Base-by-base conservation (phyloP, 1,284 basidiomycete genomes). In the Ustilago cynodontis region DNA sequence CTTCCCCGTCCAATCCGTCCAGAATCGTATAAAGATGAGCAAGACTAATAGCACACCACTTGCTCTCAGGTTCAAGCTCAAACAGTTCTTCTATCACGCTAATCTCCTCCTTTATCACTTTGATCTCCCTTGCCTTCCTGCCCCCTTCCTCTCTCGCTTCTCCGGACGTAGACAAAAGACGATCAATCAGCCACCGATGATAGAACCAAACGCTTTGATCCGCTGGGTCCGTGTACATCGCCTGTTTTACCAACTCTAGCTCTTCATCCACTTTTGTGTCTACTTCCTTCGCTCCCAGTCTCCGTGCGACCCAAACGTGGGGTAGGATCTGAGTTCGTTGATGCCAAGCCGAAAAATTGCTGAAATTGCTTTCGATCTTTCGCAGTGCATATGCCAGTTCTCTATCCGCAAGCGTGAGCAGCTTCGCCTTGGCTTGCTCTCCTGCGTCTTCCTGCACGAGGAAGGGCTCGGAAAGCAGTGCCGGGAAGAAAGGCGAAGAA, bases 341-440 rank as follows among this genome's bases (percentile, higher is more conserved):
- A 86, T 99, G 97, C 97, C 97, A 99, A 18, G 97, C 97, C 66
- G 94, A 96, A 86, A 98, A 99, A 86, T 99, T 99, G 53, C 93
- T 95, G 84, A 99, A 97, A 86, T 94, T 98, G 59, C 92, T 88
- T 85, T 94, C 92, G 78, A 99, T 99, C 88, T 98, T 98, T 69
- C 89, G 89, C 53, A 90, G 91, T 2, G 96, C 96, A 51, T 80
- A 86, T 1, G 59, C 52, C 9, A 86, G 68, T 55, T 86, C 83
- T 0, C 29, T 51, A 11, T 73, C 37, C 0, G 83, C 83, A 1
- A 84, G 62, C 7, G 41, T 26, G 1, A 82, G 22, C 22, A 79
- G 67, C 8, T 41, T 28, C 2, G 11, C 7, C 22, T 72, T 67
- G 26, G 51, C 59, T 13, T 33, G 8, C 6, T 11, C 11, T 13